Percentiles rank a stretch among this genome's conserved stretches.
Evolutionary conservation across 1,284 basidiomycete species (phyloP).

Genomic region (Moesziomyces sp.): DNA sequence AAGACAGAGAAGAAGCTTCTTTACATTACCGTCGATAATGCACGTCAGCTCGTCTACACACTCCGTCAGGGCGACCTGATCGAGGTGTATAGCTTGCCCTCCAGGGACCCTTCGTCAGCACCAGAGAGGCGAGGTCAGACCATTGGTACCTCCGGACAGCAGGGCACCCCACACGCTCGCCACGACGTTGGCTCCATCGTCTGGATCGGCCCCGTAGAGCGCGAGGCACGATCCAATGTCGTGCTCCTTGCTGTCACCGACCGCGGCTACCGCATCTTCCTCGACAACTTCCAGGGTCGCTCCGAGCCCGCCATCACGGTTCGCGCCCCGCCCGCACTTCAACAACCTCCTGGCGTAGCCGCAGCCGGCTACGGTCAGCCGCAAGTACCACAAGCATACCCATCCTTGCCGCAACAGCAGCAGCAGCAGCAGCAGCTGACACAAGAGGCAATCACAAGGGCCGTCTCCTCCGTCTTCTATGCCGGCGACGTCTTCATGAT

Average conservation of each 20-base stretch:
- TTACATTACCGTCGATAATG: conserved; percentile 56
- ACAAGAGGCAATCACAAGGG: conserved; percentile 33
- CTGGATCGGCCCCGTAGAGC: conserved; percentile 56
- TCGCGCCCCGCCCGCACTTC: conserved; percentile 42
- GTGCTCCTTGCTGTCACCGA: conserved; percentile 64
- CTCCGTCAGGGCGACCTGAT: conserved; percentile 61
- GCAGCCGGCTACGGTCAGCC: conserved; percentile 5
- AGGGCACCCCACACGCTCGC: conserved; percentile 59
- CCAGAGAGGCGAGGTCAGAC: conserved; percentile 58
- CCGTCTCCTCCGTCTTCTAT: conserved; percentile 46
- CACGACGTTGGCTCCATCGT: conserved; percentile 57
- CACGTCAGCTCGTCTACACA: conserved; percentile 59
- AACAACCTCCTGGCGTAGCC: conserved; percentile 42
- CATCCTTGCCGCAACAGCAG: conserved; percentile 17
- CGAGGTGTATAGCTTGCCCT: conserved; percentile 60
- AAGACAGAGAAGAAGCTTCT: conserved; percentile 73
- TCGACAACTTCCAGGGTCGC: conserved; percentile 60
- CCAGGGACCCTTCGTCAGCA: conserved; percentile 51
- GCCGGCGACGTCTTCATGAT: conserved; percentile 51
- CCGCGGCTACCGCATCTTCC: conserved; percentile 64
- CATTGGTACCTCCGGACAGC: conserved; percentile 60
- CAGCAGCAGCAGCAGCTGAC: conserved; percentile 16
- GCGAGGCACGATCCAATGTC: conserved; percentile 46
- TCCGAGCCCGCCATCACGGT: conserved; percentile 48
- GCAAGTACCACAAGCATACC: conserved; percentile 4